Conservation (phyloP, 345 rosid genomes). For the Euphorbia lathyris region DNA sequence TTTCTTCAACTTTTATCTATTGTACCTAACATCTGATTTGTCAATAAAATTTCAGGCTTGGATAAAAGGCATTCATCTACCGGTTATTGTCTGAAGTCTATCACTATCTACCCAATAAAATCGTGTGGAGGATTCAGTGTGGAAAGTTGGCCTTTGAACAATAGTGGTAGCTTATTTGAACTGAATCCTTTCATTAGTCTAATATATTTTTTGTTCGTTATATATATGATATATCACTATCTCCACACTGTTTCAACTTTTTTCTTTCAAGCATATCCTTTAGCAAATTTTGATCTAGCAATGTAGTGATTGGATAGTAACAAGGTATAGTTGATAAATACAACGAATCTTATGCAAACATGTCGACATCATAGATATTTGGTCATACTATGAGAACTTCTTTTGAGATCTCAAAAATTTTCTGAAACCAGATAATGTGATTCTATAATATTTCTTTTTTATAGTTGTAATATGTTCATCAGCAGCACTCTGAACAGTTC, state of each 20-base stretch:
- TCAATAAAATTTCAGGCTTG: constrained; percentile 41
- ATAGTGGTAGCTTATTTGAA: constrained; percentile 52
- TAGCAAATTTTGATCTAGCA: neutral
- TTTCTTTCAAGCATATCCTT: neutral
- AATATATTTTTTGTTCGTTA: neutral
- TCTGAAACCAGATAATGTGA: neutral
- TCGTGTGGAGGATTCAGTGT: constrained; percentile 88
- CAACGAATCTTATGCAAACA: neutral
- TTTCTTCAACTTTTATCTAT: neutral
- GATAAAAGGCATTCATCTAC: constrained; percentile 27
- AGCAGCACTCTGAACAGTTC: neutral
- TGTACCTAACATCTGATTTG: constrained; percentile 19
- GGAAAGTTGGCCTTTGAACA: constrained; percentile 77
- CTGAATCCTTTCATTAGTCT: neutral
- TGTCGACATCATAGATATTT: neutral
- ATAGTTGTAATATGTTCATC: neutral
- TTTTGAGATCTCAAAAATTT: neutral
- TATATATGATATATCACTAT: too few relatives aligned
- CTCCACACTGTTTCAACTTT: too few relatives aligned
- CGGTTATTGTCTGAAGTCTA: constrained; percentile 49
- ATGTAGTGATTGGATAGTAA: neutral
- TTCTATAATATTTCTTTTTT: neutral
- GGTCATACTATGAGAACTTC: neutral
- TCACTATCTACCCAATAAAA: constrained; percentile 80
- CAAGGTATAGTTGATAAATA: neutral